Conservation (phyloP, 495 filamentous ascomycete genomes). For the Penicillium steckii region DNA sequence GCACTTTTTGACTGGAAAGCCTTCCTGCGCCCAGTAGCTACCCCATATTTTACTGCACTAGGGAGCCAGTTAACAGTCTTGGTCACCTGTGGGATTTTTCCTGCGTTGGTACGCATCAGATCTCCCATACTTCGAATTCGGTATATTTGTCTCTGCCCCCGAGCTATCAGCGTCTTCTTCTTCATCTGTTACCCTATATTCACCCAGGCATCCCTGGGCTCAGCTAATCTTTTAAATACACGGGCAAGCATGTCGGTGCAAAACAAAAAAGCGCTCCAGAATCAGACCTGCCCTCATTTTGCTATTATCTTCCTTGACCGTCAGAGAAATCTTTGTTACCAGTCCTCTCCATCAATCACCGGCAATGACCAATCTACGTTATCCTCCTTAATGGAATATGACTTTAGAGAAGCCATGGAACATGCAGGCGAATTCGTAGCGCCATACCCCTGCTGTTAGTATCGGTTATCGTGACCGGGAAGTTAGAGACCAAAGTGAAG, state of each 20-base stretch:
- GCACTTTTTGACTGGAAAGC: too few species aligned
- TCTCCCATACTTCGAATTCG: too few species aligned
- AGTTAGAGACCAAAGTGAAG: too few species aligned
- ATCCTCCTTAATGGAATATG: slow-evolving; percentile 33
- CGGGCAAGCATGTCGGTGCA: slow-evolving; percentile 27
- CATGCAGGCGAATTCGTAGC: slow-evolving; percentile 18
- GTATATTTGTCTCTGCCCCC: too few species aligned
- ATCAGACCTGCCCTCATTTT: slow-evolving; percentile 31
- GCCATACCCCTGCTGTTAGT: slow-evolving; percentile 16
- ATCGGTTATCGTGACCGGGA: slow-evolving; percentile 11
- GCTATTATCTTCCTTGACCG: slow-evolving; percentile 41
- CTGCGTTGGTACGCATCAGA: too few species aligned
- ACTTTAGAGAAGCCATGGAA: slow-evolving; percentile 36
- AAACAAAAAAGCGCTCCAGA: slow-evolving; percentile 12
- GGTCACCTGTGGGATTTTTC: too few species aligned
- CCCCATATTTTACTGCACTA: too few species aligned
- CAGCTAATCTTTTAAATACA: slow-evolving; percentile 14
- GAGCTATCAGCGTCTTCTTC: slow-evolving; percentile 1
- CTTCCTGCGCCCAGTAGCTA: too few species aligned
- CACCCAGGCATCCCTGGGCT: too few species aligned
- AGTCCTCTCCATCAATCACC: slow-evolving; percentile 35
- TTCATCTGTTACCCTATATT: background rate
- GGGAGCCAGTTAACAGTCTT: too few species aligned
- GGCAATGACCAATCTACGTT: slow-evolving; percentile 32
- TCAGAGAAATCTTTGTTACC: slow-evolving; percentile 34